Conservation (phyloP, 2,329 filamentous ascomycete genomes). For the Ophiostoma triangulosporum region DNA sequence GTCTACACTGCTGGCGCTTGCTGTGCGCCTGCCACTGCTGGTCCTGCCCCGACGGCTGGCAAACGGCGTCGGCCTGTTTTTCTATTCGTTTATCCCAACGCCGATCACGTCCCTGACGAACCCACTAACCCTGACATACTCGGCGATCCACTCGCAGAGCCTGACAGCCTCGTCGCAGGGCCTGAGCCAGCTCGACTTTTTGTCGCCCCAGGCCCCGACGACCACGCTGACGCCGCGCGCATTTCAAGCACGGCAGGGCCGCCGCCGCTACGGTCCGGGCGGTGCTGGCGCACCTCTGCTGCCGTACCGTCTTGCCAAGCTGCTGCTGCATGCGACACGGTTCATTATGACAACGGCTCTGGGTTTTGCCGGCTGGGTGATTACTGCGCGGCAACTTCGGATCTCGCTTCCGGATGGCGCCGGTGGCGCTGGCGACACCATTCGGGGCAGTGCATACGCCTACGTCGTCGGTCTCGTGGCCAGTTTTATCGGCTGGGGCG, state of each 20-base stretch:
- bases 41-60: constrained; percentile 61
- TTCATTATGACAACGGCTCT: constrained; percentile 83
- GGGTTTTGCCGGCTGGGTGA: constrained; percentile 93
- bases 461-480: constrained; percentile 90
- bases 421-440: constrained; percentile 21
- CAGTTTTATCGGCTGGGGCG: constrained; percentile 86
- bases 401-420: constrained; percentile 40
- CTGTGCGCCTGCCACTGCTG: constrained; percentile 73
- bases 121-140: constrained; percentile 81
- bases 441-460: constrained; percentile 77
- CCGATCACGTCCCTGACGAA: constrained; percentile 79
- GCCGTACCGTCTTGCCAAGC: constrained; percentile 80
- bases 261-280: constrained; percentile 16
- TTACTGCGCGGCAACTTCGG: constrained; percentile 67
- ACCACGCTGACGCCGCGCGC: constrained; percentile 52
- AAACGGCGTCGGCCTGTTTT: constrained; percentile 49
- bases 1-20: constrained; percentile 66
- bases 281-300: constrained; percentile 42
- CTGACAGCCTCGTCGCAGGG: constrained; percentile 65
- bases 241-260: constrained; percentile 21
- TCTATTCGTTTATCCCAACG: constrained; percentile 63
- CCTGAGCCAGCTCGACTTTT: constrained; percentile 68
- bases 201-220: constrained; percentile 59
- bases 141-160: constrained; percentile 82
- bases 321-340: constrained; percentile 79